These are phyloP conservation scores for Flaveria bidentis DNA, from an alignment of 129 eudicot genomes.

Conservation along the genomic window DNA sequence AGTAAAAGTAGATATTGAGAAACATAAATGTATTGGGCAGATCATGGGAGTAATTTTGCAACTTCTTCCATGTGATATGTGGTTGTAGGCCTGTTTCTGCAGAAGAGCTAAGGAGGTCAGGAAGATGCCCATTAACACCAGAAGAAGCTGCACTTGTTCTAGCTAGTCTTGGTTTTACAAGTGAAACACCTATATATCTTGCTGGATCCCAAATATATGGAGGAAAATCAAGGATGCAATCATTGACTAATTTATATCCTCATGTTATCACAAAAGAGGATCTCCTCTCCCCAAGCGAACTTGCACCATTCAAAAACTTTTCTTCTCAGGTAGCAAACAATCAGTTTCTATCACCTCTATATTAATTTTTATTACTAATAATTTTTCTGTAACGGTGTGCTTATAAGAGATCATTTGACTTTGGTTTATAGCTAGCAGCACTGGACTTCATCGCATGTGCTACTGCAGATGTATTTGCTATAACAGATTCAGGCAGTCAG, in stretches of 20 bases:
- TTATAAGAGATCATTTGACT: constrained; percentile 3
- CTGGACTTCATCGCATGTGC: constrained; percentile 89
- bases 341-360: background rate
- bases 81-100: constrained; percentile 62
- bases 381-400: background rate
- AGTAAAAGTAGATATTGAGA: background rate
- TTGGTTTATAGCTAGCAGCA: constrained; percentile 76
- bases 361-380: background rate
- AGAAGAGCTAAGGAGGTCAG: constrained; percentile 61
- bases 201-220: constrained; percentile 89
- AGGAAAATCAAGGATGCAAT: constrained; percentile 64
- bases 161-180: constrained; percentile 65
- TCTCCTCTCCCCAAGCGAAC: constrained; percentile 75
- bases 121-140: constrained; percentile 94
- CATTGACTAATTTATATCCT: constrained; percentile 67
- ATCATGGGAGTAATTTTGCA: constrained; percentile 8
- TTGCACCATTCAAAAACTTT: constrained; percentile 72
- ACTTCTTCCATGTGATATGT: constrained; percentile 16
- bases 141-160: constrained; percentile 95
- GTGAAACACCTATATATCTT: constrained; percentile 63
- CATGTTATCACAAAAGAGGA: constrained; percentile 81
- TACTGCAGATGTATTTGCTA: constrained; percentile 83
- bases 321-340: constrained; percentile 69
- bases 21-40: background rate
- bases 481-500: constrained; percentile 94